These are phyloP conservation scores for Byssothecium circinans DNA, from an alignment of 2,329 filamentous ascomycete species.

Conservation along the genomic window DNA sequence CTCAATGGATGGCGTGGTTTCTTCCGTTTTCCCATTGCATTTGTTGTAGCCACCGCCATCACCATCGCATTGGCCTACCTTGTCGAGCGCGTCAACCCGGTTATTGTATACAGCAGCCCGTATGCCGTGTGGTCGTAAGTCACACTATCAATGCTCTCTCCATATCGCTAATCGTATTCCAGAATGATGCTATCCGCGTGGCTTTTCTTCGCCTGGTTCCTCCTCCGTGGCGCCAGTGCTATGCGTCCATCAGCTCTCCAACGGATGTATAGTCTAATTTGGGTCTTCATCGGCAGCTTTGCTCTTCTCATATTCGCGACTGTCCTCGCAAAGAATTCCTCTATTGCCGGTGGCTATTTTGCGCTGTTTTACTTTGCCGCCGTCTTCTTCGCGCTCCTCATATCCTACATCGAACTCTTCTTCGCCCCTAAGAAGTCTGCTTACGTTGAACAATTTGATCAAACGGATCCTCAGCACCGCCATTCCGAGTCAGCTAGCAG, in stretches of 20 bases:
- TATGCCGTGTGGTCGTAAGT: slow-evolving; percentile 74
- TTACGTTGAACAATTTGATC: slow-evolving; percentile 62
- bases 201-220: slow-evolving; percentile 79
- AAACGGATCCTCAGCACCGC: slow-evolving; percentile 14
- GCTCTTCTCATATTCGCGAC: slow-evolving; percentile 69
- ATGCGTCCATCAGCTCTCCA: slow-evolving; percentile 84
- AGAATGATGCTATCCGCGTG: slow-evolving; percentile 82
- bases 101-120: slow-evolving; percentile 85
- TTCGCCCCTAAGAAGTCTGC: slow-evolving; percentile 68
- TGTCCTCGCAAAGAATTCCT: slow-evolving; percentile 73
- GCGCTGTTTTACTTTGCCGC: slow-evolving; percentile 78
- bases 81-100: slow-evolving; percentile 79
- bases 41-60: slow-evolving; percentile 67
- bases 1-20: slow-evolving; percentile 80
- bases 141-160: background rate
- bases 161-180: slow-evolving; percentile 4
- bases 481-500: slow-evolving; percentile 36
- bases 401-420: slow-evolving; percentile 80
- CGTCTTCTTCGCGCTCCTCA: slow-evolving; percentile 71
- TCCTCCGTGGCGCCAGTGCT: slow-evolving; percentile 76
- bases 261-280: slow-evolving; percentile 76
- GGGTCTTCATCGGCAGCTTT: slow-evolving; percentile 81
- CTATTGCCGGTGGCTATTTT: slow-evolving; percentile 76
- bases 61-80: slow-evolving; percentile 74
- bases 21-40: slow-evolving; percentile 78